These are phyloP conservation scores for Berberis vulgaris DNA, from an alignment of 164 flowering plant genomes.

Conservation along the genomic window DNA sequence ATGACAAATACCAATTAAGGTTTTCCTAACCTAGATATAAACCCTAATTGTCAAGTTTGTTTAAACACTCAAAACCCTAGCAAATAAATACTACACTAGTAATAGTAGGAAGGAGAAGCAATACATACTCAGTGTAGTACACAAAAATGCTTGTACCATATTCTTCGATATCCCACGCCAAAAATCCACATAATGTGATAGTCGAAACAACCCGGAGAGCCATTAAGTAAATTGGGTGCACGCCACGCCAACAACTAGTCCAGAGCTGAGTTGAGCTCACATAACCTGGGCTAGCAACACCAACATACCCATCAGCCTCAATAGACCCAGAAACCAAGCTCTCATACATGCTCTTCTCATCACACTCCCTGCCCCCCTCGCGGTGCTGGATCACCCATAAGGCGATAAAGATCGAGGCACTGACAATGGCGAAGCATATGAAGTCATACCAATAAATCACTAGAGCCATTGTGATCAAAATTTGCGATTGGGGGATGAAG, in stretches of 20 bases:
- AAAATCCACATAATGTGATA: slow-evolving; percentile 23
- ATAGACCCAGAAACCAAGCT: slow-evolving; percentile 26
- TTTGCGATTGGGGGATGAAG: too few relatives aligned
- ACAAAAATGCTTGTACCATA: slow-evolving; percentile 36
- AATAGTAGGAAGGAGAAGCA: not conserved
- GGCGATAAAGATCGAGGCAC: slow-evolving; percentile 24
- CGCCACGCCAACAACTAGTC: slow-evolving; percentile 57
- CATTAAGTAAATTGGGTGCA: slow-evolving; percentile 54
- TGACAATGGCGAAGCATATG: slow-evolving; percentile 51
- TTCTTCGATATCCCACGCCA: slow-evolving; percentile 37
- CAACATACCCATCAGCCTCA: slow-evolving; percentile 15
- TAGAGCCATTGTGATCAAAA: slow-evolving; percentile 28
- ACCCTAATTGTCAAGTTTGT: not conserved
- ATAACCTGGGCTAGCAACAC: slow-evolving; percentile 14
- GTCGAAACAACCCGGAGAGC: slow-evolving; percentile 27
- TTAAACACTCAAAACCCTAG: not conserved
- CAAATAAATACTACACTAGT: not conserved
- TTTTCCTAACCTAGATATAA: too few relatives aligned
- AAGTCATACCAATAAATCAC: slow-evolving; percentile 48
- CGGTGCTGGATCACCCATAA: slow-evolving; percentile 29
- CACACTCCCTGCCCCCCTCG: slow-evolving; percentile 20
- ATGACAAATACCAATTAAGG: too few relatives aligned
- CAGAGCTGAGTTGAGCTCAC: slow-evolving; percentile 36
- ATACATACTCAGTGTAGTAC: slow-evolving; percentile 64
- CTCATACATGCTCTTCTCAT: slow-evolving; percentile 20